Evolutionary conservation across 2,329 filamentous ascomycete species (phyloP), one percentile per base, ranked within the genome.

Genomic region (Penicillium psychrosexuale): DNA sequence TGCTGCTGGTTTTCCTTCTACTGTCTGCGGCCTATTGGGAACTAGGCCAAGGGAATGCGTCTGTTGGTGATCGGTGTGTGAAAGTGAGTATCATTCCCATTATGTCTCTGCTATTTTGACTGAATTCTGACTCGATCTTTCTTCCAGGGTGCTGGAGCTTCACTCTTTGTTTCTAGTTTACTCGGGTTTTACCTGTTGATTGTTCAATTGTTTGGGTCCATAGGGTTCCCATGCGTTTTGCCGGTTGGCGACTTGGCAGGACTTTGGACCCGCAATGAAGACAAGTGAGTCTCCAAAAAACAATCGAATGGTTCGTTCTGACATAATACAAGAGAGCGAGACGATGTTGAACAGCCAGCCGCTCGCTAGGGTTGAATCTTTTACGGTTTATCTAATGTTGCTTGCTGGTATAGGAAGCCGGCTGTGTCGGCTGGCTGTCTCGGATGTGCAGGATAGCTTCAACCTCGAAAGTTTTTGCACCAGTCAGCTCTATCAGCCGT

Each of bases 21-120:
- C 76, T 90, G 31, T 79, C 86, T 0, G 84, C 78, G 2, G 79
- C 80, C 0, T 88, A 84, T 71, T 87, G 82, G 78, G 70, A 81
- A 17, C 64, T 80, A 8, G 84, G 84, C 3, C 60, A 73, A 17
- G 73, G 66, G 0, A 71, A 76, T 28, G 60, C 63, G 0, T 57
- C 46, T 0, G 56, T 61, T 17, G 73, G 75, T 5, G 51, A 56
- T 12, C 68, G 66, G 31, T 55, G 76, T 5, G 58, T 69, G 3
- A 63, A 64, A 42, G 66, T 69, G 37, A 58, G 57, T 58, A 12
- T 31, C 28, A 19, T 22, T n/a, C n/a, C 27, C 5, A 19, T 33
- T 2, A 22, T 19, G 19, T 31, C 15, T 0, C 5, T 13, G 2
- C 22, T 31, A 34, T n/a, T 28, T 30, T 7, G 12, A 11, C 1